phyloP scores from a whole-genome alignment of 306 rosid species.

The Fagus crenata region DNA sequence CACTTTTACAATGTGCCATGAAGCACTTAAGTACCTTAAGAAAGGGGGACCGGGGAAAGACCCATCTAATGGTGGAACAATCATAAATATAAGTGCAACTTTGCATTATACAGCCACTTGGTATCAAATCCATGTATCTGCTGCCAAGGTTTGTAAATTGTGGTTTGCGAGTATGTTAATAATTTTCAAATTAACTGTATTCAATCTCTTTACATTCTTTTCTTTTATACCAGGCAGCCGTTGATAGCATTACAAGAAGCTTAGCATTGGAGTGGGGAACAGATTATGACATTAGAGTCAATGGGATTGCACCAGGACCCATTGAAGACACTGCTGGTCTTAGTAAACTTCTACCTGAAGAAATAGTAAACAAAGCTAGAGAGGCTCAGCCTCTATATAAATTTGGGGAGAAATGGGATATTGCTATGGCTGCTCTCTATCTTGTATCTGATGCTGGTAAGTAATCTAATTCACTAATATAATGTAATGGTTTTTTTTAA shows the following conservation, averaged over 20 bases:
- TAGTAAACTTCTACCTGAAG: constrained; percentile 80
- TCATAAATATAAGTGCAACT: constrained; percentile 83
- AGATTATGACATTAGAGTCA: constrained; percentile 81
- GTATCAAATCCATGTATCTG: constrained; percentile 92
- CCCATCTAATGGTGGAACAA: constrained; percentile 62
- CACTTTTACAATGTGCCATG: constrained; percentile 93
- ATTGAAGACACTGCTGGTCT: constrained; percentile 77
- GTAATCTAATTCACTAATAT: constrained; percentile 19
- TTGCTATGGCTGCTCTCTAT: constrained; percentile 90
- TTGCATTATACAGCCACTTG: constrained; percentile 85
- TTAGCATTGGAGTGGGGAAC: constrained; percentile 97
- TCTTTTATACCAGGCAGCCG: constrained; percentile 68
- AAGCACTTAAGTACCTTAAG: constrained; percentile 87
- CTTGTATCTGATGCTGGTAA: constrained; percentile 88
- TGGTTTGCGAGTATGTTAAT: neutral
- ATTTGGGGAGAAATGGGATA: constrained; percentile 92
- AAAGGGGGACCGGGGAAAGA: constrained; percentile 79
- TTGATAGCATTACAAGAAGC: constrained; percentile 86
- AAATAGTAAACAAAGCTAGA: constrained; percentile 44
- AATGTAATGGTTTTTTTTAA: constrained; percentile 6
- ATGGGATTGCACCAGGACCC: constrained; percentile 96
- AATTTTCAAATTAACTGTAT: constrained; percentile 6
- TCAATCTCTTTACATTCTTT: neutral
- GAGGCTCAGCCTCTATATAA: constrained; percentile 59
- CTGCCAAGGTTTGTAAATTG: constrained; percentile 73